Evolutionary conservation across 306 rosid species (phyloP).

Genomic region (Cicer arietinum): DNA sequence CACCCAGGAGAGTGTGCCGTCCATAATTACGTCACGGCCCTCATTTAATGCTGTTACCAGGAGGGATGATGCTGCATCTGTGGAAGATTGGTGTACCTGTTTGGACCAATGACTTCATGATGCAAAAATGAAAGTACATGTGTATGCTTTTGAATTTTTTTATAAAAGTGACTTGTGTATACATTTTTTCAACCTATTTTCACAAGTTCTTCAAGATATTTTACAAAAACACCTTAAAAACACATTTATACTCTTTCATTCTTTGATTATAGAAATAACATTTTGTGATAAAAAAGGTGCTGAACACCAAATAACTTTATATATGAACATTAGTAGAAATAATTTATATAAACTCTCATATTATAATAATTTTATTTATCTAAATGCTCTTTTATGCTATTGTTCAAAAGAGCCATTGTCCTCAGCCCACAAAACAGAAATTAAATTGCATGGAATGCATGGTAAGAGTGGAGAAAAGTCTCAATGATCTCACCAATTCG

Average conservation of each 20-base stretch:
- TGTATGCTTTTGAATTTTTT: neutral
- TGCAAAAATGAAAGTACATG: neutral
- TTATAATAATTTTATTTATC: neutral
- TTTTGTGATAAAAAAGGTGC: too few species aligned
- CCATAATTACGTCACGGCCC: conserved; percentile 95
- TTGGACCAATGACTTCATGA: conserved; percentile 34
- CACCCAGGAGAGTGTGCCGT: conserved; percentile 95
- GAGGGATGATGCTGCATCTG: conserved; percentile 98
- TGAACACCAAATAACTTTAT: too few species aligned
- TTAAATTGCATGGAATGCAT: conserved; percentile 8
- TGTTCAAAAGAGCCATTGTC: neutral
- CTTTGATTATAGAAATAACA: neutral
- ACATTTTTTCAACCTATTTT: neutral
- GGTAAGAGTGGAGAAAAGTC: conserved; percentile 29
- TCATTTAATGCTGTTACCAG: conserved; percentile 89
- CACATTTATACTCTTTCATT: neutral
- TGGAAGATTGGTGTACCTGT: conserved; percentile 96
- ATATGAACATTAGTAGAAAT: neutral
- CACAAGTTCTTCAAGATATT: neutral
- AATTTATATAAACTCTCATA: neutral
- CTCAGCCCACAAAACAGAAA: neutral
- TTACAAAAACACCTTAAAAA: neutral
- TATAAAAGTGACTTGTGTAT: neutral
- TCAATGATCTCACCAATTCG: conserved; percentile 66
- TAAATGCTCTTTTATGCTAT: neutral